These are phyloP conservation scores for Apiotrichum sp. DNA, from an alignment of 1,284 basidiomycete species.

Conservation along the genomic window DNA sequence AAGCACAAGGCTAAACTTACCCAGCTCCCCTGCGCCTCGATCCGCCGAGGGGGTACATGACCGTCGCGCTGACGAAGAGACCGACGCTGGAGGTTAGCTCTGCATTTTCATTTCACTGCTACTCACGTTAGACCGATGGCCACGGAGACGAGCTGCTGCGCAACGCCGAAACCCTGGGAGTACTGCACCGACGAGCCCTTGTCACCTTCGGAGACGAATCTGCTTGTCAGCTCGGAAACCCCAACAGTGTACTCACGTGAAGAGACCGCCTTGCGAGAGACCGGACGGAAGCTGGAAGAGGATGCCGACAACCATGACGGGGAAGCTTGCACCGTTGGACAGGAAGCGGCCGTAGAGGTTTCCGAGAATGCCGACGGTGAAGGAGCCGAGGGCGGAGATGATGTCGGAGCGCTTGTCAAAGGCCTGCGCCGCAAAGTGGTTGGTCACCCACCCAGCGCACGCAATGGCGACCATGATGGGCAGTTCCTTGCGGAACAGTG, in stretches of 20 bases:
- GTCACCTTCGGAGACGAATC: neutral
- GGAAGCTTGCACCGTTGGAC: conserved; percentile 38
- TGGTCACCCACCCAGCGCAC: conserved; percentile 67
- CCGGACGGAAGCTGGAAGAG: conserved; percentile 79
- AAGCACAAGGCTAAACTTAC: too few species aligned
- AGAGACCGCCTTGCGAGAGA: conserved; percentile 48
- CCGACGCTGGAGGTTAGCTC: conserved; percentile 56
- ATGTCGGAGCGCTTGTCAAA: conserved; percentile 69
- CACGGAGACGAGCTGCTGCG: conserved; percentile 48
- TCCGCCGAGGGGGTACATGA: conserved; percentile 50
- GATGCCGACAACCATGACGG: conserved; percentile 58
- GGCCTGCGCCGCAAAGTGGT: conserved; percentile 62
- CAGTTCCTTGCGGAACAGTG: conserved; percentile 64
- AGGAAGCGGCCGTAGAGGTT: conserved; percentile 72
- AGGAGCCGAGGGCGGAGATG: conserved; percentile 66
- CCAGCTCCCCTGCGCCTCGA: conserved; percentile 45
- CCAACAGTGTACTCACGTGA: conserved; percentile 31
- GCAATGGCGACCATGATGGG: conserved; percentile 62
- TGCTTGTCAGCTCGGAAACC: neutral
- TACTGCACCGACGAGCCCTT: conserved; percentile 45
- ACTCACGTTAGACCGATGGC: conserved; percentile 50
- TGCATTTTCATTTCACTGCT: too few species aligned
- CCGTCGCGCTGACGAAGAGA: conserved; percentile 52
- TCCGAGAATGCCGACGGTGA: conserved; percentile 73
- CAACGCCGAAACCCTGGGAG: conserved; percentile 46